Evolutionary conservation across 1,284 basidiomycete genomes (phyloP).

Genomic region (Waitea zeae): DNA sequence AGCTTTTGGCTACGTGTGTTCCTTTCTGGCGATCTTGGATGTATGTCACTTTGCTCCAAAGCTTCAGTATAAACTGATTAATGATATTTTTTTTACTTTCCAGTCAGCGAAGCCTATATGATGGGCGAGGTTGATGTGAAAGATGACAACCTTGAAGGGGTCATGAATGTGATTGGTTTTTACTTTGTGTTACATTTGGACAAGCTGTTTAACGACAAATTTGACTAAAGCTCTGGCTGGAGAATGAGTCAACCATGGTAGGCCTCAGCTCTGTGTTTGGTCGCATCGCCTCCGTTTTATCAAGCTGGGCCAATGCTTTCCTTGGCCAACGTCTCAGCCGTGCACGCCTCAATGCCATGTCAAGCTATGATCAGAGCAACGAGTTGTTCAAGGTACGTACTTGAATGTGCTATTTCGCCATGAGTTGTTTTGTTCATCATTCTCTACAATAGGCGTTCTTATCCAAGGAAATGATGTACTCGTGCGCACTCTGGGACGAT

Average conservation of each 20-base stretch:
- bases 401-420: background rate
- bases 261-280: constrained; percentile 48
- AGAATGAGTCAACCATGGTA: constrained; percentile 59
- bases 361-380: constrained; percentile 83
- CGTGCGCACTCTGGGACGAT: constrained; percentile 66
- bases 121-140: constrained; percentile 56
- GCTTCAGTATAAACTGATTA: no score
- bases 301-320: constrained; percentile 72
- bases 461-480: constrained; percentile 86
- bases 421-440: no score
- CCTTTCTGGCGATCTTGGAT: constrained; percentile 57
- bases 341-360: constrained; percentile 69
- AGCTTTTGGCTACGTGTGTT: constrained; percentile 1
- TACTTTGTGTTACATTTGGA: constrained; percentile 6
- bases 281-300: constrained; percentile 47
- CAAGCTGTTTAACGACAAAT: constrained; percentile 11
- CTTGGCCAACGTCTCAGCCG: constrained; percentile 67
- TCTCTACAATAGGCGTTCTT: constrained; percentile 45
- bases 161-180: constrained; percentile 53
- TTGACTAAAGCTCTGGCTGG: constrained; percentile 57
- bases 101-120: constrained; percentile 85
- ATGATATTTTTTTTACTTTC: no score
- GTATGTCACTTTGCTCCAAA: constrained; percentile 27
- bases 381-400: constrained; percentile 48
- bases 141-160: constrained; percentile 41